Base-by-base conservation (phyloP, 371 early-diverging fungal species). In the Syncephalastrum monosporum region DNA sequence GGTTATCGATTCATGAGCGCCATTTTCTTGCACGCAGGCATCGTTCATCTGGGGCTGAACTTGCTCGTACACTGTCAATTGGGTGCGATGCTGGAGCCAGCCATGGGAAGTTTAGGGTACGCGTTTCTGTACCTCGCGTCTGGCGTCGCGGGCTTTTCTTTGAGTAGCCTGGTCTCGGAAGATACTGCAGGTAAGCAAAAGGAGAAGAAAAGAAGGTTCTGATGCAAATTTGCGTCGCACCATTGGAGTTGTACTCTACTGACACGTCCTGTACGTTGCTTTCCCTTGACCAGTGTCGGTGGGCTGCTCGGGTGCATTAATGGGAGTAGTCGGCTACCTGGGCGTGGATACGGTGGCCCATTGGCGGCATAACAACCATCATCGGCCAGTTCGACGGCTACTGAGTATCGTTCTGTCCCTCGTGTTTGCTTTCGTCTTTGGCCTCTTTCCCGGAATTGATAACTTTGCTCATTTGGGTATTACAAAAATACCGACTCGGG, bases 11-110 rank as follows among this genome's bases (percentile, higher is more conserved):
- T 92, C 57, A 72, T 92, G 43, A 67, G 77, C 7, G 83, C 91
- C 21, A 79, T 92, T 38, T 88, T 90, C 56, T 68, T 93, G 56
- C 94, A 92, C 63, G 89, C 82, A 25, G 94, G 92, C 10, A 53
- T 90, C 1, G 38, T 91, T 0, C 92, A 92, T 64, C 62, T 88
- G 25, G 3, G 81, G 3, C 68, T 90, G 61, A 92, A 93, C 66
- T 23, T 89, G 53, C 19, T 70, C 8, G 78, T 86, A 27, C 91
- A 91, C 55, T 53, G 87, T 38, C 63, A 69, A 25, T 68, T 83
- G 3, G 89, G 88, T 15, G 77, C 72, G 7, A 72, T 81, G 47
- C 61, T 93, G 64, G 94, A 93, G 67, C 64, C 67, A 41, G 83
- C 83, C 23, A 85, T 86, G 65, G 89, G 91, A 7, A 49, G 82